Base-by-base conservation (phyloP, 495 filamentous ascomycete species). In the Penicillium egyptiacum region DNA sequence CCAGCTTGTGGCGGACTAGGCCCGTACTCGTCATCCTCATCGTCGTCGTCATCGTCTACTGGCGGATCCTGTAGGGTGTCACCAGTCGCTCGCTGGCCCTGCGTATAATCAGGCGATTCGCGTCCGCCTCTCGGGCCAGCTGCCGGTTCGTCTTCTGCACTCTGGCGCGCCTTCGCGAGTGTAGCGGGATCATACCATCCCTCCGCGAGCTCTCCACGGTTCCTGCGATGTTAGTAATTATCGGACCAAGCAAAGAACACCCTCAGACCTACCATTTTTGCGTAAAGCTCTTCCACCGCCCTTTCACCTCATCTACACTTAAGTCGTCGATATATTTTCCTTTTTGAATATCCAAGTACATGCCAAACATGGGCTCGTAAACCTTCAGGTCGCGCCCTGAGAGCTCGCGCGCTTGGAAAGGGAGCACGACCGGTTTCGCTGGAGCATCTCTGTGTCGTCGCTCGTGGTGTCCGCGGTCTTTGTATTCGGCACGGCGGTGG, bases 321-420 rank as follows among this genome's bases (percentile, higher is more conserved):
- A 98, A 66, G 3, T 83, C 79, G 22, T 83, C 76, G 0, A 98
- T 70, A 25, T 80, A 61, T 3, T 89, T 67, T 10, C 82, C 74
- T 72, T 98, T 98, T 66, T 97, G 93, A 16, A 96, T 85, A 61
- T 96, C 90, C 25, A 98, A 79, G 66, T 98, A 98, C 61, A 87
- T 79, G 23, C 84, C 89, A 55, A 98, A 91, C 64, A 98, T 81
- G 0, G 88, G 81, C 57, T 79, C 78, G 62, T 88, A 89, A 1
- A 65, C 53, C 4, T 77, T 69, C 17, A 88, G 74, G 63, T 96
- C 89, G 45, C 75, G 75, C 56, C 87, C 88, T 1, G 79, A 79
- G 6, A 97, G 79, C 41, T 78, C 75, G 25, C 81, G 76, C 10
- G 89, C 84, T 41, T 83, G 73, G 59, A 83, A 86, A 0, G 92